Evolutionary conservation across 768 basidiomycete species (phyloP).

Genomic region (Termitomyces sp.): DNA sequence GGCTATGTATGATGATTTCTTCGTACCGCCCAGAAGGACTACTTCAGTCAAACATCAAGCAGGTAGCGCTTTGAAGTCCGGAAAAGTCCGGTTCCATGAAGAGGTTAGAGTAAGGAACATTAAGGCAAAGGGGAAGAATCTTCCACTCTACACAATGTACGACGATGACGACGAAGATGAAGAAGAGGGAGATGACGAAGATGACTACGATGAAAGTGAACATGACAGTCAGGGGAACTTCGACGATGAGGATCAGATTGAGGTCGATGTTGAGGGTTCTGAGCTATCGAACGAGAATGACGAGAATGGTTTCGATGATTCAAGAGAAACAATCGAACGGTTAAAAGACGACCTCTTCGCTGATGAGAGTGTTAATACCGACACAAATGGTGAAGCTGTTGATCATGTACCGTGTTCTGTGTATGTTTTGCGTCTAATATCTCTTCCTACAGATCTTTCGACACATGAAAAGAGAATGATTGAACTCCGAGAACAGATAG

Average conservation of each 20-base stretch:
- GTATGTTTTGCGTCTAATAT: neutral
- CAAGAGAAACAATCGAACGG: constrained; percentile 52
- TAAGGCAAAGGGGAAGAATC: constrained; percentile 62
- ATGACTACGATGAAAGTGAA: constrained; percentile 14
- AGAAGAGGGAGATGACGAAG: constrained; percentile 23
- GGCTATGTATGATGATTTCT: constrained; percentile 74
- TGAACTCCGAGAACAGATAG: constrained; percentile 72
- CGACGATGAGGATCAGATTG: constrained; percentile 21
- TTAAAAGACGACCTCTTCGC: constrained; percentile 78
- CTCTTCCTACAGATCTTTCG: constrained; percentile 49
- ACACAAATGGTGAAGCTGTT: constrained; percentile 20
- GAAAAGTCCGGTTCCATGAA: constrained; percentile 75
- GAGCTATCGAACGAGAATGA: constrained; percentile 25
- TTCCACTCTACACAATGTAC: constrained; percentile 43
- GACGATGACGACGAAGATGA: constrained; percentile 35
- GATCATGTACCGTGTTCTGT: constrained; percentile 10
- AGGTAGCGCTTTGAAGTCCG: constrained; percentile 16
- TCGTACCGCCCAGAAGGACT: constrained; percentile 49
- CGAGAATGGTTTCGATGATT: constrained; percentile 26
- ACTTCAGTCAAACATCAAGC: constrained; percentile 14
- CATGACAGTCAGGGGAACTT: neutral
- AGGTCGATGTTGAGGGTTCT: constrained; percentile 14
- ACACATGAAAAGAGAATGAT: constrained; percentile 78
- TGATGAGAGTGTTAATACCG: constrained; percentile 53
- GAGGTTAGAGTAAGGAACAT: constrained; percentile 81